These are phyloP conservation scores for Aspergillus bertholletiae DNA, from an alignment of 495 filamentous ascomycete genomes.

Conservation along the genomic window DNA sequence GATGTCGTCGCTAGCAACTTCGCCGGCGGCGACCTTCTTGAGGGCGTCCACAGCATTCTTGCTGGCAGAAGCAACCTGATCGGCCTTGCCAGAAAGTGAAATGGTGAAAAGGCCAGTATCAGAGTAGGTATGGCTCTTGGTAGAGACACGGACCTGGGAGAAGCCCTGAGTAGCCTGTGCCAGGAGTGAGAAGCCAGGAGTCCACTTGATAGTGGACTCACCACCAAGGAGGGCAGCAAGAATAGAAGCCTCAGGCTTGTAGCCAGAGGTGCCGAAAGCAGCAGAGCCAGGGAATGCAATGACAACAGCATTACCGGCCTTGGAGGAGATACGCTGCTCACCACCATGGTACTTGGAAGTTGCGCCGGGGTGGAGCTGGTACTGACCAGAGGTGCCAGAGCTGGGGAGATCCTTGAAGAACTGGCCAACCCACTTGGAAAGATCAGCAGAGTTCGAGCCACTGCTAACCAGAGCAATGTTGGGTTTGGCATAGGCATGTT, in stretches of 20 bases:
- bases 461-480: conserved; percentile 91
- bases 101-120: conserved; percentile 89
- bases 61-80: conserved; percentile 60
- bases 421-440: conserved; percentile 87
- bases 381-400: conserved; percentile 30
- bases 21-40: conserved; percentile 71
- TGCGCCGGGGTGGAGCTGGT: conserved; percentile 34
- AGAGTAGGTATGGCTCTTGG: conserved; percentile 81
- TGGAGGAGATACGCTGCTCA: conserved; percentile 83
- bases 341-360: conserved; percentile 88
- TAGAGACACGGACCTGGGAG: conserved; percentile 62
- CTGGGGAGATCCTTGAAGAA: conserved; percentile 66
- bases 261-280: conserved; percentile 62
- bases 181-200: conserved; percentile 84
- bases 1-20: conserved; percentile 76
- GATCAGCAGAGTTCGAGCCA: conserved; percentile 68
- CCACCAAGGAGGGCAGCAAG: conserved; percentile 89
- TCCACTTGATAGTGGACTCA: conserved; percentile 91
- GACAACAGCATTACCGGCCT: conserved; percentile 69
- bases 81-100: conserved; percentile 68
- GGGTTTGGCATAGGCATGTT: conserved; percentile 75
- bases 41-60: conserved; percentile 69
- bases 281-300: conserved; percentile 90
- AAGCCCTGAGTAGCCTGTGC: conserved; percentile 66
- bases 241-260: conserved; percentile 87